Conservation (phyloP, 495 filamentous ascomycete species). For the Daldinia grandis region DNA sequence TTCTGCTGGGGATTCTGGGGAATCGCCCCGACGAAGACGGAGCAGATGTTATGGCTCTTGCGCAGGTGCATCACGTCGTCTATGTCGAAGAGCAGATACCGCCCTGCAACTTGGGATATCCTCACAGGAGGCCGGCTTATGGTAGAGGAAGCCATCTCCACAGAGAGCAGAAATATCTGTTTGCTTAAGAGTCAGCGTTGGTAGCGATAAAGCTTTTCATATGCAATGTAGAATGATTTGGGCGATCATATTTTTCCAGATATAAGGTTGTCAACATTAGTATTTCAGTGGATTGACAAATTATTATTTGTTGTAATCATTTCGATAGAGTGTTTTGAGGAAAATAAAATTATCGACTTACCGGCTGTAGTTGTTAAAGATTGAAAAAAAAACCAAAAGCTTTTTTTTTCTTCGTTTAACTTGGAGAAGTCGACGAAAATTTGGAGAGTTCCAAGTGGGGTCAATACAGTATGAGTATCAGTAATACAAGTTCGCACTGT, state of each 20-base stretch:
- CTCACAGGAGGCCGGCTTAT: conserved; percentile 60
- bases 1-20: conserved; percentile 95
- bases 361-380: conserved; percentile 27
- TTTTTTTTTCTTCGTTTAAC: conserved; percentile 23
- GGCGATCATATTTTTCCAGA: conserved; percentile 52
- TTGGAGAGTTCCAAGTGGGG: conserved; percentile 31
- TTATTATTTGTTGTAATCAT: conserved; percentile 76
- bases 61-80: conserved; percentile 83
- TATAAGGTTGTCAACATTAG: conserved; percentile 48
- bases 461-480: neutral
- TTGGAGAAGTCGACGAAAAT: conserved; percentile 33
- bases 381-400: conserved; percentile 20
- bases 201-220: neutral
- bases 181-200: conserved; percentile 35
- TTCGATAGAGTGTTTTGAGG: conserved; percentile 42
- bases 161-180: conserved; percentile 12
- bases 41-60: conserved; percentile 82
- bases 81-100: conserved; percentile 90
- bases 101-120: conserved; percentile 80
- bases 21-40: conserved; percentile 84
- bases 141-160: conserved; percentile 40
- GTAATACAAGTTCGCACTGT: neutral
- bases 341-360: conserved; percentile 26
- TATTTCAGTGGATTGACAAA: conserved; percentile 91
- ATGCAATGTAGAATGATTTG: neutral